Percentiles rank a stretch among this genome's conserved stretches.
phyloP scores from a whole-genome alignment of 2,329 filamentous ascomycete species.

The Macrophomina tecta region DNA sequence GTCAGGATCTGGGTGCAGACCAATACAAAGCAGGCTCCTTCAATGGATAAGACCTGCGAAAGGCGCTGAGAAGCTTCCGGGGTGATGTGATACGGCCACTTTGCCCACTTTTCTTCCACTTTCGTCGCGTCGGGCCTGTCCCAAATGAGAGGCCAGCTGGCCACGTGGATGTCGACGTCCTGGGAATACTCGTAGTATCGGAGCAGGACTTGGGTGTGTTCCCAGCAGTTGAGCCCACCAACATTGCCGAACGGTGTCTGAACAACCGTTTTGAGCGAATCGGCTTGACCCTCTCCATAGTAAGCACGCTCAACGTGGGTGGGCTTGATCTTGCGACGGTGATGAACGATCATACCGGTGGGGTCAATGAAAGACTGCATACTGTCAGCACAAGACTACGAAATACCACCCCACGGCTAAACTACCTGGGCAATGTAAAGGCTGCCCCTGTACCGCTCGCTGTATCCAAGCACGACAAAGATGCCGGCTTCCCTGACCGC shows the following conservation, averaged over 20 bases:
- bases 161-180: conserved; percentile 49
- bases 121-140: conserved; percentile 54
- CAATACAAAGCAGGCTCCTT: conserved; percentile 62
- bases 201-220: conserved; percentile 51
- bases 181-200: conserved; percentile 50
- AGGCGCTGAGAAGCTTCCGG: conserved; percentile 59
- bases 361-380: conserved; percentile 38
- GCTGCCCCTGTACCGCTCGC: conserved; percentile 45
- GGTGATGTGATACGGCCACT: conserved; percentile 59
- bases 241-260: conserved; percentile 39
- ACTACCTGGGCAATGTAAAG: conserved; percentile 48
- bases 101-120: conserved; percentile 35
- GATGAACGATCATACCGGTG: conserved; percentile 43
- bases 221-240: conserved; percentile 48
- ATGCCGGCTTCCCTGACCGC: conserved; percentile 43
- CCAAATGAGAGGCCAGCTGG: conserved; percentile 46
- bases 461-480: conserved; percentile 48
- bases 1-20: conserved; percentile 58
- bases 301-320: conserved; percentile 53
- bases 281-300: conserved; percentile 48
- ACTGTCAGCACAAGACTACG: not conserved
- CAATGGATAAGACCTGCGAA: conserved; percentile 63
- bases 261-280: conserved; percentile 44
- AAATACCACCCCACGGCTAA: too few species aligned
- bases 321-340: conserved; percentile 50